Evolutionary conservation across 805 yeast species (phyloP).

Genomic region (Nakazawaea pomicola): DNA sequence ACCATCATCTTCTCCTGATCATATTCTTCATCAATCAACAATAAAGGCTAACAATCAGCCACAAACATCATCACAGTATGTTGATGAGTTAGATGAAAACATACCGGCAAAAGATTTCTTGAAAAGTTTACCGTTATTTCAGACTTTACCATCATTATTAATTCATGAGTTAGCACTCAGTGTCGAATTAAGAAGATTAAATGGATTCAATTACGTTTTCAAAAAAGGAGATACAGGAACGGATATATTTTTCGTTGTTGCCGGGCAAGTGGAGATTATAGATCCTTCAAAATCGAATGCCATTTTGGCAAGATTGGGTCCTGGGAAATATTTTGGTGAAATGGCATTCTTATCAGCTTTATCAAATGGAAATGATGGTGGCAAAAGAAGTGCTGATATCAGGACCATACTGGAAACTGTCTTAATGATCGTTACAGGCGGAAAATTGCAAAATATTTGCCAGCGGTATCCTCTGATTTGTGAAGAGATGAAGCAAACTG

Average conservation of each 20-base stretch:
- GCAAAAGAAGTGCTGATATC: constrained; percentile 54
- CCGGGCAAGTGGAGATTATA: constrained; percentile 68
- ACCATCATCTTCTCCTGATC: not conserved
- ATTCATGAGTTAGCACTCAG: constrained; percentile 61
- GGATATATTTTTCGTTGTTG: constrained; percentile 61
- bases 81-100: constrained; percentile 47
- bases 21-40: not conserved
- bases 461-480: constrained; percentile 52
- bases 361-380: constrained; percentile 20
- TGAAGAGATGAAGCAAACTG: constrained; percentile 57
- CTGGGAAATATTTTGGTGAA: constrained; percentile 72
- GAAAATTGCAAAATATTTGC: constrained; percentile 49
- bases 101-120: constrained; percentile 48
- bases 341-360: constrained; percentile 59
- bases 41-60: too few relatives aligned
- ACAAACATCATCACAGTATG: constrained; percentile 13
- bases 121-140: constrained; percentile 53
- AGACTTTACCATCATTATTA: constrained; percentile 49
- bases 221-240: constrained; percentile 55
- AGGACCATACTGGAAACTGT: constrained; percentile 58
- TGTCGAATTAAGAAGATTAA: constrained; percentile 49
- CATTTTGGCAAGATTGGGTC: constrained; percentile 51
- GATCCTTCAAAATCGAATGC: constrained; percentile 34
- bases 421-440: constrained; percentile 54
- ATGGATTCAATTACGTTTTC: constrained; percentile 57